Evolutionary conservation across 2,329 filamentous ascomycete genomes (phyloP), one percentile per base, ranked within the genome.

Genomic region (Phoma sp.): DNA sequence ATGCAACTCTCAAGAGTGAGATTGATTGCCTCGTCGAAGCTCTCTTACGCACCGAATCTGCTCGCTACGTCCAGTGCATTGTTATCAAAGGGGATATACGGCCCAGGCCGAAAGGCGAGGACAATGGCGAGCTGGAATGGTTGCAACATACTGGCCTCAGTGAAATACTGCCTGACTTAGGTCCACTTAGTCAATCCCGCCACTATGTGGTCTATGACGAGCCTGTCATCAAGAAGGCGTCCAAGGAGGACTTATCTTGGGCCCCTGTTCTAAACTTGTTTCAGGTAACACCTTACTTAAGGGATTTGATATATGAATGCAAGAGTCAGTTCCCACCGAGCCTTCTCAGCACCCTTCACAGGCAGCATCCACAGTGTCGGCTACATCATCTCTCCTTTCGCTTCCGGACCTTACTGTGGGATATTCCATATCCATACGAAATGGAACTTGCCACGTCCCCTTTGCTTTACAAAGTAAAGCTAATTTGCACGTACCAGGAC

Each of bases 361-460:
- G 8, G 25, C 25, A 27, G 25, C 25, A 27, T 27, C 25, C 25
- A 6, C 25, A 27, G 25, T 27, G 25, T 27, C 25, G 25, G 25
- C 25, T 27, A 27, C 25, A 27, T 27, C 25, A 27, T 27, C 25
- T 27, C 25, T 27, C 25, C 8, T 27, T 27, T 8, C 25, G 25
- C 25, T 27, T 27, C 8, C 25, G 3, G 25, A 27, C 25, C 25
- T 27, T 27, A 27, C 25, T 27, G 8, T 27, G 25, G 25, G 25
- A 8, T 27, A 6, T 27, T 27, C 25, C 25, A 27, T 29, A 10
- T 10, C 55, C 59, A 22, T 65, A 64, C 41, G 63, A 67, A 51
- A 64, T 65, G 60, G 56, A 61, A 33, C 56, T 67, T 49, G 63
- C 63, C 29, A 66, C 61, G 29, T 65, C 55, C 15, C 62, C 60